These are phyloP conservation scores for Daldinia concentrica DNA, from an alignment of 495 filamentous ascomycete genomes.

Conservation along the genomic window DNA sequence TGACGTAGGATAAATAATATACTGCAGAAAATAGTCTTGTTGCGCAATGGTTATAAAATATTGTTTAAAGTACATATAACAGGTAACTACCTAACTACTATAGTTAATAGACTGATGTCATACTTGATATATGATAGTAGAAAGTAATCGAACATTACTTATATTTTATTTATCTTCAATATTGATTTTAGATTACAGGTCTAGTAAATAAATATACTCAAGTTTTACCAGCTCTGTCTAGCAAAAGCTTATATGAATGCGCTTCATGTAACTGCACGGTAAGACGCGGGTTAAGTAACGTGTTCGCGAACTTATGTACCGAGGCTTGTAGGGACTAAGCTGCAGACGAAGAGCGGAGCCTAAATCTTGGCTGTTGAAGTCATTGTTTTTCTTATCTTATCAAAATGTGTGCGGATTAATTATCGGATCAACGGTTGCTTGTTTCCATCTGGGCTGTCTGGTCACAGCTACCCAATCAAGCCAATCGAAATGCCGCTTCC, in stretches of 20 bases:
- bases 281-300: not conserved
- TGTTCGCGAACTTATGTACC: conserved; percentile 9
- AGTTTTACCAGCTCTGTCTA: not conserved
- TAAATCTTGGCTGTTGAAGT: conserved; percentile 25
- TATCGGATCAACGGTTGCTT: conserved; percentile 34
- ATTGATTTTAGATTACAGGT: not conserved
- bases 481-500: conserved; percentile 21
- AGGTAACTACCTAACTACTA: too few species aligned
- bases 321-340: conserved; percentile 24
- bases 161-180: not conserved
- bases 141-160: not conserved
- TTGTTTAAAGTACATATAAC: not conserved
- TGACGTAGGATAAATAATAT: conserved; percentile 1
- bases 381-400: conserved; percentile 45
- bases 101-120: not conserved
- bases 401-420: conserved; percentile 35
- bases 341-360: not conserved
- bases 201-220: too few species aligned
- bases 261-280: not conserved
- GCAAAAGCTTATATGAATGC: not conserved
- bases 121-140: not conserved
- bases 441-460: not conserved
- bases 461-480: conserved; percentile 12
- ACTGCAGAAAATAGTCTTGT: not conserved
- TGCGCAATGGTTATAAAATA: not conserved